Evolutionary conservation across 2,329 filamentous ascomycete genomes (phyloP).

Genomic region (Trichoderma atrobrunneum): DNA sequence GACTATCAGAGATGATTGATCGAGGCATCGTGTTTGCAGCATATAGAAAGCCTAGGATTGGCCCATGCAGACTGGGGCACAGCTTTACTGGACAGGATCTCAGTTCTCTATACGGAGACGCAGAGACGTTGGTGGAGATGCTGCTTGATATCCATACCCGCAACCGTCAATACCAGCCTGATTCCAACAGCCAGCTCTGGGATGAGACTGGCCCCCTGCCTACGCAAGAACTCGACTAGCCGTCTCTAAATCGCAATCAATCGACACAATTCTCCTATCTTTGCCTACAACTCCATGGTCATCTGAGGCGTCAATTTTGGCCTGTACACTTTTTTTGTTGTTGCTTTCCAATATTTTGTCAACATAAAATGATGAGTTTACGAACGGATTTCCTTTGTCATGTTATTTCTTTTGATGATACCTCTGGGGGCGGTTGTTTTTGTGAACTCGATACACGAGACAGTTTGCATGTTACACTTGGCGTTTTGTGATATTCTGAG

Average conservation of each 20-base stretch:
- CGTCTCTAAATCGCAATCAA: background rate
- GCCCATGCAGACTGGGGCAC: constrained; percentile 36
- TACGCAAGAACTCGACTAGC: background rate
- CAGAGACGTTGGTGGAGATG: constrained; percentile 52
- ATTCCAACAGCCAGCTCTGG: constrained; percentile 26
- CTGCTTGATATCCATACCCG: constrained; percentile 49
- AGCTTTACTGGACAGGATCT: constrained; percentile 42
- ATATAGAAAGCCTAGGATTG: constrained; percentile 47
- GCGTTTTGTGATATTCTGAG: constrained; percentile 26
- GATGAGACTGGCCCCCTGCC: constrained; percentile 43
- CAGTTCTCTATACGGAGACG: constrained; percentile 46
- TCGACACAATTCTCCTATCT: background rate
- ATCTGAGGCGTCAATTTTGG: background rate
- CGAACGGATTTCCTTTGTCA: constrained; percentile 8
- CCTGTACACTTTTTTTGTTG: background rate
- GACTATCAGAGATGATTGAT: constrained; percentile 35
- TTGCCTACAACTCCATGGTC: background rate
- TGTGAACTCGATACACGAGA: constrained; percentile 22
- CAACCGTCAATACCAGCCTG: constrained; percentile 34
- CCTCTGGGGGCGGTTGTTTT: constrained; percentile 26
- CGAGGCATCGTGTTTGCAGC: constrained; percentile 57
- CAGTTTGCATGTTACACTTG: constrained; percentile 29
- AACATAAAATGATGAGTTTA: constrained; percentile 2
- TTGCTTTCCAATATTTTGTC: background rate
- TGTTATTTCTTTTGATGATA: constrained; percentile 30